A percentile compares a stretch with the other conserved stretches of the same genome.
phyloP scores from a whole-genome alignment of 495 filamentous ascomycete genomes.

The Lasiosphaeriaceae sp. region DNA sequence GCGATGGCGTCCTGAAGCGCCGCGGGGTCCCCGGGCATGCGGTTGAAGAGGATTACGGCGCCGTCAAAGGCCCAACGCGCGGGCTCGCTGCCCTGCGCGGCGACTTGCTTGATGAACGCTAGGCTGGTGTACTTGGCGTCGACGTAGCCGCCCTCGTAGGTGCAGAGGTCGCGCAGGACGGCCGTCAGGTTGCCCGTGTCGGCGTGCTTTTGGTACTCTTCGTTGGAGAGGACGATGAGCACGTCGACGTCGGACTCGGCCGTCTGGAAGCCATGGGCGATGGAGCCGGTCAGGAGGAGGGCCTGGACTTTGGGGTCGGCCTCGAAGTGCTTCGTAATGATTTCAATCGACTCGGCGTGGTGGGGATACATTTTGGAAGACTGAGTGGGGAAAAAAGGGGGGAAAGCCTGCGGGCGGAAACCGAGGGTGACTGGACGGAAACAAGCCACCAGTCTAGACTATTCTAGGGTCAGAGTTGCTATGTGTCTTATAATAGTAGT shows the following conservation, averaged over 20 bases:
- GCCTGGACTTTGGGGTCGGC: conserved; percentile 13
- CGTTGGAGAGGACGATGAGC: conserved; percentile 18
- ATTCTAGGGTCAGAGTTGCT: no score
- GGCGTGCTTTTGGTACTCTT: conserved; percentile 10
- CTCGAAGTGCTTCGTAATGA: conserved; percentile 12
- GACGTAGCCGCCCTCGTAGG: conserved; percentile 20
- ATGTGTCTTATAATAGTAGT: no score
- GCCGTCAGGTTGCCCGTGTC: conserved; percentile 8
- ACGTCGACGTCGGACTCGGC: conserved; percentile 19
- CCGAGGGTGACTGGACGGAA: no score
- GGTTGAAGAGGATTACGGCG: conserved; percentile 10
- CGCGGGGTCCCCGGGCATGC: neutral
- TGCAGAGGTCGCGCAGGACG: conserved; percentile 7
- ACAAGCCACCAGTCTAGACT: no score
- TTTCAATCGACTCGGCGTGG: conserved; percentile 15
- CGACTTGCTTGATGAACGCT: conserved; percentile 14
- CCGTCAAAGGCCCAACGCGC: conserved; percentile 20
- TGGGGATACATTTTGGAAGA: conserved; percentile 13
- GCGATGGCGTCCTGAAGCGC: neutral
- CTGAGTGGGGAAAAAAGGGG: no score
- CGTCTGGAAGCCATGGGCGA: conserved; percentile 21
- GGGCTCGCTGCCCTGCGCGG: conserved; percentile 21
- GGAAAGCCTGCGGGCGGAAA: no score
- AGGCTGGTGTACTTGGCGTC: conserved; percentile 22
- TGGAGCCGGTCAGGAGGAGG: conserved; percentile 19